Evolutionary conservation across 2,329 filamentous ascomycete genomes (phyloP).

Genomic region (Monilinia aucupariae): DNA sequence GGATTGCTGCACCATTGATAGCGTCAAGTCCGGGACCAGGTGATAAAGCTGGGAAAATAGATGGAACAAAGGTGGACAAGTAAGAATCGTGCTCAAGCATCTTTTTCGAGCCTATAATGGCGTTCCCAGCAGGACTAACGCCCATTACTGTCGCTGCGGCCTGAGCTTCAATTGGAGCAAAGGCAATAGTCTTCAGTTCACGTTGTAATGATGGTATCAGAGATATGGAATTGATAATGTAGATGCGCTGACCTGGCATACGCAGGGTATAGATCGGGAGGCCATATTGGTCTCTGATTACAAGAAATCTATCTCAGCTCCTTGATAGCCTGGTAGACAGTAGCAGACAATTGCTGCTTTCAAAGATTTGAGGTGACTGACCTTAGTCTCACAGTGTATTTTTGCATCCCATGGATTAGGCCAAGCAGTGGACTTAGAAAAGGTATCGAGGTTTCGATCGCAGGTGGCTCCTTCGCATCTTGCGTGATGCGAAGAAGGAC

Average conservation of each 20-base stretch:
- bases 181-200: not conserved
- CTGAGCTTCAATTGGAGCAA: not conserved
- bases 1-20: slow-evolving; percentile 7
- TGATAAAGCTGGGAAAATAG: slow-evolving; percentile 10
- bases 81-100: slow-evolving; percentile 16
- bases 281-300: not conserved
- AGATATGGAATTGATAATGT: not conserved
- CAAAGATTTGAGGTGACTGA: not conserved
- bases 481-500: slow-evolving; percentile 10
- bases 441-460: slow-evolving; percentile 5
- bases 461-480: slow-evolving; percentile 11
- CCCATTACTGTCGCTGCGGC: slow-evolving; percentile 7
- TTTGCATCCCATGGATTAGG: not conserved
- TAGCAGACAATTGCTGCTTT: not conserved
- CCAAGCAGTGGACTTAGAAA: slow-evolving; percentile 15
- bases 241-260: not conserved
- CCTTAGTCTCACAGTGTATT: not conserved
- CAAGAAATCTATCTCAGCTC: not conserved
- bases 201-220: not conserved
- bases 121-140: not conserved
- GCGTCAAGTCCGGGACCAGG: slow-evolving; percentile 14
- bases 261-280: not conserved
- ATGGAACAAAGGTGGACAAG: slow-evolving; percentile 7
- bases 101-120: slow-evolving; percentile 9
- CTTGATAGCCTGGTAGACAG: not conserved